Conservation (phyloP, 2,329 filamentous ascomycete genomes). For the Apiospora marii region DNA sequence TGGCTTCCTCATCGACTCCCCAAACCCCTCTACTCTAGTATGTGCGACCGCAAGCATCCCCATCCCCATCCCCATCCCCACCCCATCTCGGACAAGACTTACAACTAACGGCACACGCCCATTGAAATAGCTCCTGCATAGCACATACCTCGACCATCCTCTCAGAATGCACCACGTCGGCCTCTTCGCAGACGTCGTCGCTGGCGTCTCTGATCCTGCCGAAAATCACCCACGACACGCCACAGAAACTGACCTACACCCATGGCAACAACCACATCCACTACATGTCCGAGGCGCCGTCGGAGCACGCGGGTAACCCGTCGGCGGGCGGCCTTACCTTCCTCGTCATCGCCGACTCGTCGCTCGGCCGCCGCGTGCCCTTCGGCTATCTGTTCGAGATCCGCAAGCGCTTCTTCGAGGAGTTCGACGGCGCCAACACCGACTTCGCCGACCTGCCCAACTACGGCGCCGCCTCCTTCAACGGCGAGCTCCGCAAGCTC, state of each 20-base stretch:
- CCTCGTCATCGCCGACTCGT: slow-evolving; percentile 84
- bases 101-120: slow-evolving; percentile 30
- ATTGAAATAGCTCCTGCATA: slow-evolving; percentile 78
- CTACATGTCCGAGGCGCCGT: slow-evolving; percentile 87
- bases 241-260: slow-evolving; percentile 93
- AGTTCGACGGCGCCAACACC: slow-evolving; percentile 70
- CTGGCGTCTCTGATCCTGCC: slow-evolving; percentile 94
- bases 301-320: slow-evolving; percentile 63
- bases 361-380: slow-evolving; percentile 84
- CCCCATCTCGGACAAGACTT: slow-evolving; percentile 5
- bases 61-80: slow-evolving; percentile 26
- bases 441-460: slow-evolving; percentile 82
- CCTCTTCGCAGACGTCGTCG: slow-evolving; percentile 81
- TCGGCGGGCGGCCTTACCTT: slow-evolving; percentile 87
- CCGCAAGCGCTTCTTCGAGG: slow-evolving; percentile 82
- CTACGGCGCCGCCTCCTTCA: slow-evolving; percentile 91
- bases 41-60: slow-evolving; percentile 40
- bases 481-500: slow-evolving; percentile 75
- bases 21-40: slow-evolving; percentile 78
- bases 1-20: slow-evolving; percentile 76
- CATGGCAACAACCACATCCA: slow-evolving; percentile 93
- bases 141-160: slow-evolving; percentile 94
- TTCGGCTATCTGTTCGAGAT: slow-evolving; percentile 94
- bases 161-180: slow-evolving; percentile 87
- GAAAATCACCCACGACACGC: slow-evolving; percentile 82